Evolutionary conservation across 805 yeast species (phyloP), one percentile per base, ranked within the genome.

Genomic region (Wickerhamiella sergipiensis): DNA sequence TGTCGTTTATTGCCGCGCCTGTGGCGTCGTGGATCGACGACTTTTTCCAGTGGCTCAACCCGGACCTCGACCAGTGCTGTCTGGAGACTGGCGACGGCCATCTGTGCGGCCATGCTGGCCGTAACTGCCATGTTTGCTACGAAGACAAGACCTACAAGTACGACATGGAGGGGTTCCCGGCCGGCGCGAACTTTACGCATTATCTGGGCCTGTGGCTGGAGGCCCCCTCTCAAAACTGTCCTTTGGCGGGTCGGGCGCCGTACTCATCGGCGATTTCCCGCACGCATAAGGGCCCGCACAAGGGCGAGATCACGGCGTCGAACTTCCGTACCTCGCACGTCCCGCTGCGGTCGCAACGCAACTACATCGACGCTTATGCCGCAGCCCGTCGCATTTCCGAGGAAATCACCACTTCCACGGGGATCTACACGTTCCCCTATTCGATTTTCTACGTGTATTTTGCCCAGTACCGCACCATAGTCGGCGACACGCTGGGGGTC

Each of bases 211-310:
- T 83, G 43, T 90, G 98, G 98, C 85, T 90, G 23, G 72, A 78
- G 40, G 68, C 86, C 1, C 85, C 86, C 23, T 84, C 95, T 52
- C 92, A 85, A 59, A 86, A 90, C 2, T 90, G 98, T 65, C 96
- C 97, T 1, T 69, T 90, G 24, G 97, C 95, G 3, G 98, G 98
- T 1, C 84, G 85, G 61, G 97, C 97, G 0, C 95, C 97, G 0
- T 90, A 90, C 62, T 73, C 84, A 1, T 66, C 71, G 5, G 71
- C 88, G 1, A 54, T 57, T 1, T 73, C 87, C 5, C 56, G 61
- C 9, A 70, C 90, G 1, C 73, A 75, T 15, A 21, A 36, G 29
- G 52, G 33, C 3, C 78, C 87, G 1, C 73, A 75, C n/a, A 21
- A 36, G 29, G 52, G 55, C 15, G n/a, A 23, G 36, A 53, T 53